Conservation (phyloP, 306 rosid genomes). For the Malus sylvestris region DNA sequence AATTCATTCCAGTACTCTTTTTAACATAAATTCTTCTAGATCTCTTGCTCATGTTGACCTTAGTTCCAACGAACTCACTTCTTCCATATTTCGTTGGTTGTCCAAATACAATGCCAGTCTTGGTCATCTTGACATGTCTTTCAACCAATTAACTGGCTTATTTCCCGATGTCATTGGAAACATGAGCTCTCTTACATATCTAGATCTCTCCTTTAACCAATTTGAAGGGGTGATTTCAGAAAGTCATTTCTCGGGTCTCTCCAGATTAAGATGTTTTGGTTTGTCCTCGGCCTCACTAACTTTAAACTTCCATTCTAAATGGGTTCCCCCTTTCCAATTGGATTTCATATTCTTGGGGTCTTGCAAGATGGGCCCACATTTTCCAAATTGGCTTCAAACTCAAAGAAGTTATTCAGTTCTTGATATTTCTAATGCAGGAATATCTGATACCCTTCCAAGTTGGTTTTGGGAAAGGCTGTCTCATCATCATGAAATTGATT, state of each 20-base stretch:
- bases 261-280: fast-evolving
- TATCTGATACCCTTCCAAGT: background rate
- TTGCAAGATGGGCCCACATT: background rate
- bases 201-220: background rate
- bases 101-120: background rate
- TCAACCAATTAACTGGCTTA: background rate
- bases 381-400: background rate
- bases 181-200: background rate
- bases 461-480: background rate
- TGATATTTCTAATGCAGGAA: background rate
- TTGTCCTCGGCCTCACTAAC: background rate
- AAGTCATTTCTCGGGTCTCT: background rate
- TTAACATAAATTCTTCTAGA: background rate
- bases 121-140: fast-evolving
- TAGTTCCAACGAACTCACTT: background rate
- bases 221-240: background rate
- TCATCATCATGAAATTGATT: background rate
- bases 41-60: background rate
- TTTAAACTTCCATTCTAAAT: too few relatives aligned
- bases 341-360: background rate
- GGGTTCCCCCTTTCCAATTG: background rate
- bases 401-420: background rate
- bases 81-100: background rate
- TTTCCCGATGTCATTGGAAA: background rate
- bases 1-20: background rate